phyloP scores from a whole-genome alignment of 306 rosid genomes.

The Vigna nakashimae region DNA sequence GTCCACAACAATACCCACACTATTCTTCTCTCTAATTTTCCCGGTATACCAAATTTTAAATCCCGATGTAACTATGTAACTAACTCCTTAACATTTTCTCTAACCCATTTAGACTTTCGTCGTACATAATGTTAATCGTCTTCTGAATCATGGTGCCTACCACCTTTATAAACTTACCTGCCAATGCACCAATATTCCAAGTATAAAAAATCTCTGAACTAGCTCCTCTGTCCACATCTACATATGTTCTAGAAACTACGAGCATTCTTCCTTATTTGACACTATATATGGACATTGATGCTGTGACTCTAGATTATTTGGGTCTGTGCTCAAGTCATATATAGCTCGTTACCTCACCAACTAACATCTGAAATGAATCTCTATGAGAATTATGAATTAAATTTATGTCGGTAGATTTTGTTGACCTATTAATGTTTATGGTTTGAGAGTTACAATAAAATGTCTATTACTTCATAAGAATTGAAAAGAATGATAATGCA shows the following conservation, averaged over 20 bases:
- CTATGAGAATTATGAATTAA: conserved; percentile 32
- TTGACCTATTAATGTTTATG: conserved; percentile 13
- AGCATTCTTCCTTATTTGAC: neutral
- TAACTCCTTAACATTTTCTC: neutral
- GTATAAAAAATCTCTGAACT: neutral
- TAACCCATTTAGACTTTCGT: neutral
- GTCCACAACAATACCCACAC: neutral
- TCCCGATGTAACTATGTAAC: neutral
- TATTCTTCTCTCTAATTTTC: neutral
- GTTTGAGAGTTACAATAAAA: conserved; percentile 19
- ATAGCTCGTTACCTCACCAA: neutral
- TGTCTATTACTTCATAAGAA: conserved; percentile 3
- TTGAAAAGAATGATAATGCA: conserved; percentile 9
- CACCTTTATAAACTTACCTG: neutral
- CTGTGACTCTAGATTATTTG: neutral
- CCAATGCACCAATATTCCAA: neutral
- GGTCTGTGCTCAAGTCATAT: neutral
- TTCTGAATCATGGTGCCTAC: neutral
- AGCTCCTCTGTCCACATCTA: neutral
- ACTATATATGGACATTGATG: neutral
- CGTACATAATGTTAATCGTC: neutral
- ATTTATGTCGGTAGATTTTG: conserved; percentile 23
- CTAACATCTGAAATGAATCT: conserved; percentile 29
- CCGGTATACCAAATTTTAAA: neutral
- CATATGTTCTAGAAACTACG: neutral